phyloP scores from a whole-genome alignment of 2,329 filamentous ascomycete species.

The Venturiaceae sp. region DNA sequence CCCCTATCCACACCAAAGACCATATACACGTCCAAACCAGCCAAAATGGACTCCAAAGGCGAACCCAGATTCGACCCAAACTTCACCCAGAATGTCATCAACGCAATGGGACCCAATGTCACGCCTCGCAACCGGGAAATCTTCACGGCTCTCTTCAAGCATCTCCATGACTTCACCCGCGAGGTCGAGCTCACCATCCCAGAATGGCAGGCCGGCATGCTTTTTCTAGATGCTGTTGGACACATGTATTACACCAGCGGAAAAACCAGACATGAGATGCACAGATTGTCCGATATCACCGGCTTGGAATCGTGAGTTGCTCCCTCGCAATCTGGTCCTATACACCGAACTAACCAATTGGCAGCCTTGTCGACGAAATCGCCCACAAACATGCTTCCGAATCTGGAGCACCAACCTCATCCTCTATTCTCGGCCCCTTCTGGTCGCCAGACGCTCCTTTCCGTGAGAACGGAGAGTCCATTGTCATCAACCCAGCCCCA shows the following conservation, averaged over 20 bases:
- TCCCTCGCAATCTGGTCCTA: neutral
- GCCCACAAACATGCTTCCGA: constrained; percentile 55
- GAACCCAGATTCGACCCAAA: constrained; percentile 54
- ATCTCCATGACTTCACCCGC: constrained; percentile 70
- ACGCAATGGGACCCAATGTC: constrained; percentile 62
- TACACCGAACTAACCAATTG: neutral
- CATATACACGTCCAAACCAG: neutral
- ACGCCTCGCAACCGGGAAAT: constrained; percentile 55
- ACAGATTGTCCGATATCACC: constrained; percentile 63
- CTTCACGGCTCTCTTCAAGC: constrained; percentile 53
- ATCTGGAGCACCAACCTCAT: constrained; percentile 57
- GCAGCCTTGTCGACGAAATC: constrained; percentile 56
- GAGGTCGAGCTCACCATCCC: constrained; percentile 68
- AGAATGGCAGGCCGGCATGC: constrained; percentile 67
- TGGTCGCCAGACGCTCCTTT: constrained; percentile 68
- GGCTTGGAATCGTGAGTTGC: constrained; percentile 58
- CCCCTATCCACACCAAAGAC: neutral
- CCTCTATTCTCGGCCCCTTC: constrained; percentile 68
- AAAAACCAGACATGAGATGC: constrained; percentile 63
- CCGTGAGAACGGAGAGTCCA: constrained; percentile 54
- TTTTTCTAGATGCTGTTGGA: constrained; percentile 66
- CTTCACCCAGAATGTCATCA: constrained; percentile 66
- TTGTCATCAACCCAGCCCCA: constrained; percentile 51
- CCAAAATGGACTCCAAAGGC: neutral
- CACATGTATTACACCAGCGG: constrained; percentile 45